Percentiles rank a stretch among this genome's conserved stretches.
These are phyloP conservation scores for Daldinia childiae DNA, from an alignment of 495 filamentous ascomycete genomes.

Conservation along the genomic window DNA sequence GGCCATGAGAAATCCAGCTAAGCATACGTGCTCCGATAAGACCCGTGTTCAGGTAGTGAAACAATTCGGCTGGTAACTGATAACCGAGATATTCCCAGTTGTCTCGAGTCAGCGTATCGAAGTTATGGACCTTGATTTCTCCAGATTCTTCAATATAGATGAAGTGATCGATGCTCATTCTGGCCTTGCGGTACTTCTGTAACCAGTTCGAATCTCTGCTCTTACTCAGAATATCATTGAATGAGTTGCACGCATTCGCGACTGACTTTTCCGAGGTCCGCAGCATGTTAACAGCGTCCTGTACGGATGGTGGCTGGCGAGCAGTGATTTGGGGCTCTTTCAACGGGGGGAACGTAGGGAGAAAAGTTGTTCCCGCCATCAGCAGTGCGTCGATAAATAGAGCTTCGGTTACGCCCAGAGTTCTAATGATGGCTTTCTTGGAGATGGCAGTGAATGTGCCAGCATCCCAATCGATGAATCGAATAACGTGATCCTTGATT, in stretches of 20 bases:
- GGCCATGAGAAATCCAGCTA: constrained; percentile 79
- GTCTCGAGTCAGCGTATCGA: constrained; percentile 75
- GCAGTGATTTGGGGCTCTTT: constrained; percentile 60
- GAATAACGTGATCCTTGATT: constrained; percentile 79
- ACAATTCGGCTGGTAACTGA: constrained; percentile 89
- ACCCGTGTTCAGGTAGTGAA: constrained; percentile 87
- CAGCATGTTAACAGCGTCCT: constrained; percentile 76
- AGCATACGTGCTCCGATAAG: constrained; percentile 81
- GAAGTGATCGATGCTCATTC: constrained; percentile 87
- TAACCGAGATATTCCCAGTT: constrained; percentile 89
- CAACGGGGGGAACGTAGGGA: constrained; percentile 79
- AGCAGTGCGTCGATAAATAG: constrained; percentile 85
- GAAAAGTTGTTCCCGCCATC: constrained; percentile 83
- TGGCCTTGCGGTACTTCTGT: constrained; percentile 83
- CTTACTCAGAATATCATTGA: constrained; percentile 72
- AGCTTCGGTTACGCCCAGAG: constrained; percentile 72
- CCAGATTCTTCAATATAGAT: constrained; percentile 80
- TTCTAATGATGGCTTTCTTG: constrained; percentile 73
- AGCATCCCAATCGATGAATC: constrained; percentile 74
- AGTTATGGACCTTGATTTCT: constrained; percentile 74
- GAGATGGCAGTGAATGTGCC: constrained; percentile 75
- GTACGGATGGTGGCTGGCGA: constrained; percentile 64
- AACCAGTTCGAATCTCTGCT: constrained; percentile 77
- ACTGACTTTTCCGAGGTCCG: constrained; percentile 70
- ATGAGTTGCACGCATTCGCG: constrained; percentile 70